phyloP scores from a whole-genome alignment of 106 monocot genomes.

The Gastrodia elata region DNA sequence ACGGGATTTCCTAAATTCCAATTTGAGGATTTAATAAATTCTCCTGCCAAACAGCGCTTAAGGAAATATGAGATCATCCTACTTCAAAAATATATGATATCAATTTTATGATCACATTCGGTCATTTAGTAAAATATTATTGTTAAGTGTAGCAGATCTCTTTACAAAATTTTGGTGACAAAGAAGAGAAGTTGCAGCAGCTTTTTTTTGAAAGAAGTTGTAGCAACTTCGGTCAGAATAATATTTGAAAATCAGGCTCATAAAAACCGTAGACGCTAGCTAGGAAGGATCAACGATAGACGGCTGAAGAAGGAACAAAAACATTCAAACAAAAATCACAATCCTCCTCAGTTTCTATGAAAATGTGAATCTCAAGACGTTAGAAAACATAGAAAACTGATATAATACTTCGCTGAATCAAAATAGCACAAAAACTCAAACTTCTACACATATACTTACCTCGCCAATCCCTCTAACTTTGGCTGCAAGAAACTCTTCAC shows the following conservation, averaged over 20 bases:
- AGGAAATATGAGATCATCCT: too few species aligned
- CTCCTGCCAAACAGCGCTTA: too few species aligned
- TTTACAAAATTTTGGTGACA: too few species aligned
- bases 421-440: neutral
- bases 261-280: neutral
- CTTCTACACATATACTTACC: conserved; percentile 19
- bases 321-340: neutral
- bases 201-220: neutral
- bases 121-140: too few species aligned
- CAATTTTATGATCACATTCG: too few species aligned
- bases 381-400: neutral
- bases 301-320: neutral
- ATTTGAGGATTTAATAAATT: too few species aligned
- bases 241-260: neutral
- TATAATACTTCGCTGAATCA: neutral
- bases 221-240: neutral
- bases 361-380: neutral
- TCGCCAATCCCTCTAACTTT: conserved; percentile 62
- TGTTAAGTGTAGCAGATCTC: too few species aligned
- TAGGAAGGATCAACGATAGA: neutral
- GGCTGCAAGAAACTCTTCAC: conserved; percentile 95
- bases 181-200: too few species aligned
- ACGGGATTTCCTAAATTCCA: too few species aligned
- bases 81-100: too few species aligned
- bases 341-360: neutral